Base-by-base conservation (phyloP, 2,329 filamentous ascomycete species). In the Botrytis cinerea region DNA sequence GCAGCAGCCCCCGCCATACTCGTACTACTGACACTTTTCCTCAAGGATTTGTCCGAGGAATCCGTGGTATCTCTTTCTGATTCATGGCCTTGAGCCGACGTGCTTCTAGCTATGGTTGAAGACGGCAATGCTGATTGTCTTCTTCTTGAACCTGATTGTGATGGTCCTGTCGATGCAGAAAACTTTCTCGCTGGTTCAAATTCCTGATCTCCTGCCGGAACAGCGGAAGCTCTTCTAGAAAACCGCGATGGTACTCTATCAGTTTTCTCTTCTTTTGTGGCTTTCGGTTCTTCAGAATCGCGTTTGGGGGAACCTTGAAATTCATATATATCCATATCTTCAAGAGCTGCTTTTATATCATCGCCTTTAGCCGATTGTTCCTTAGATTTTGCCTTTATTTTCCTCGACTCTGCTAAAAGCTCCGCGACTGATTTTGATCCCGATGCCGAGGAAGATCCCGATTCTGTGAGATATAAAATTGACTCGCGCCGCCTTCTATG, bases 401-500 rank as follows among this genome's bases (percentile, higher is more conserved):
- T 79, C 60, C 79, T 75, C 22, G 74, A 78, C 48, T 77, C 78
- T 28, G 80, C 77, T 28, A 81, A 72, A 28, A 81, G 74, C n/a
- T 79, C 78, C 59, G 79, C 74, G n/a, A 81, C 77, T 6, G 77
- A 76, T 57, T 75, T 77, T 25, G 76, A 76, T 10, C 79, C 77
- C 18, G 73, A 70, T 1, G 77, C 67, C 54, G 70, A 73, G n/a
- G 75, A 64, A 32, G 71, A 28, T 10, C 78, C 78, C 7, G 71
- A 35, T 40, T 79, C 78, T 16, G 67, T 48, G 57, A 79, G 77
- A 48, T 78, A 76, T 32, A 81, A 61, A 61, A 80, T 75, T 4
- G 80, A 81, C 63, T 80, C 80, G 9, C 79, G 77, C 22, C 80
- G 77, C 62, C 78, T 80, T 69, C 80, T 72, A 45, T 81, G 80